Evolutionary conservation across 164 flowering plant species (phyloP).

Genomic region (Vitis rotundifolia): DNA sequence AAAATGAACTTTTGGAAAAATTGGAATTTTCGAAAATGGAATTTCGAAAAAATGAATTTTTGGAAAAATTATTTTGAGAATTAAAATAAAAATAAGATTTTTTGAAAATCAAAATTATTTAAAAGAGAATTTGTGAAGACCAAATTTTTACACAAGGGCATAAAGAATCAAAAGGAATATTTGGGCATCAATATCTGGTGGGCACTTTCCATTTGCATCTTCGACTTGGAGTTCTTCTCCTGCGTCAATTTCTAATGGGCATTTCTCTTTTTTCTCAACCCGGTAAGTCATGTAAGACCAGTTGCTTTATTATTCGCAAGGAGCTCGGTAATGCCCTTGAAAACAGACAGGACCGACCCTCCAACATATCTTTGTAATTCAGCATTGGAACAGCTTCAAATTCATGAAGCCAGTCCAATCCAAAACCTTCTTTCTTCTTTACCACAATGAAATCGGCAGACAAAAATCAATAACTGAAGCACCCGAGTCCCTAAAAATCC

Average conservation of each 20-base stretch:
- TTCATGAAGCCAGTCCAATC: slow-evolving; percentile 2
- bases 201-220: no score
- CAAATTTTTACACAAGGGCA: no score
- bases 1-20: no score
- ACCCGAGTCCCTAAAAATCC: slow-evolving; percentile 9
- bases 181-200: no score
- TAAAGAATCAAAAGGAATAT: no score
- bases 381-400: slow-evolving; percentile 1
- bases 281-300: slow-evolving; percentile 40
- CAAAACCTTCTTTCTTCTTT: neutral
- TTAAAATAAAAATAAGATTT: no score
- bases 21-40: no score
- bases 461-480: neutral
- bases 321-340: slow-evolving; percentile 35
- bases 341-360: slow-evolving; percentile 46
- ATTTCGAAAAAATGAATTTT: no score
- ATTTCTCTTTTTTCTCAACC: slow-evolving; percentile 27
- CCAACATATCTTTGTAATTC: slow-evolving; percentile 46
- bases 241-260: slow-evolving; percentile 28
- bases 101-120: no score
- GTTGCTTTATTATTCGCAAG: slow-evolving; percentile 33
- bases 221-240: no score
- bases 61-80: no score
- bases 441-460: neutral
- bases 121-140: no score